Evolutionary conservation across 768 basidiomycete species (phyloP), one percentile per base, ranked within the genome.

Genomic region (Inosperma sp.): DNA sequence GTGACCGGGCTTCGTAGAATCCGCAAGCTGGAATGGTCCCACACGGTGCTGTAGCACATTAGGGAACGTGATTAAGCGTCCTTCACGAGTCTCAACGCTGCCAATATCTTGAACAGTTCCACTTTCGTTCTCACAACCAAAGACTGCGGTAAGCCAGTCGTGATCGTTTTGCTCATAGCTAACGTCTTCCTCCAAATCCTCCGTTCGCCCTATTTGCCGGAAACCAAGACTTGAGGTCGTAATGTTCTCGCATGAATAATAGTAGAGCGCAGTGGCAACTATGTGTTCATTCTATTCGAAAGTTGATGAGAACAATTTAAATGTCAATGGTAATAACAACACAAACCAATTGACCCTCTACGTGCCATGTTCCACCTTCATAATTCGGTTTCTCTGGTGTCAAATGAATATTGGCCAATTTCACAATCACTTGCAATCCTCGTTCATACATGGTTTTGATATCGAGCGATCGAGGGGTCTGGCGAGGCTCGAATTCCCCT

Each of bases 11-110:
- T 68, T 69, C 10, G 65, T 62, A 0, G 59, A 58, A 53, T 76
- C 71, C 6, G 49, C 56, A 13, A 75, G 66, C 40, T 57, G 52
- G 60, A 74, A 76, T 14, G 72, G 65, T 17, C 55, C 53, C 5
- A 75, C 69, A n/a, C 59, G 64, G 51, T 75, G 71, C 46, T 73
- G 73, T 25, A 70, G 62, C 52, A 72, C 57, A 53, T 74, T 75
- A 1, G 73, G 74, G 58, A 73, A 75, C 1, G 66, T 67, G 35
- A 75, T 53, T 16, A 68, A 57, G 7, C 73, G 64, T 2, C 68
- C 69, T 45, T 68, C 65, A 3, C 57, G 56, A 4, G 73, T 69
- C 12, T 62, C 58, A 14, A 76, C 59, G 1, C 58, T 42, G 2
- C 74, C 74, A 12, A 71, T 36, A 12, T 64, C 50, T 55, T 70